Conservation (phyloP, 208 protist species). For the Porcisia hertigi region DNA sequence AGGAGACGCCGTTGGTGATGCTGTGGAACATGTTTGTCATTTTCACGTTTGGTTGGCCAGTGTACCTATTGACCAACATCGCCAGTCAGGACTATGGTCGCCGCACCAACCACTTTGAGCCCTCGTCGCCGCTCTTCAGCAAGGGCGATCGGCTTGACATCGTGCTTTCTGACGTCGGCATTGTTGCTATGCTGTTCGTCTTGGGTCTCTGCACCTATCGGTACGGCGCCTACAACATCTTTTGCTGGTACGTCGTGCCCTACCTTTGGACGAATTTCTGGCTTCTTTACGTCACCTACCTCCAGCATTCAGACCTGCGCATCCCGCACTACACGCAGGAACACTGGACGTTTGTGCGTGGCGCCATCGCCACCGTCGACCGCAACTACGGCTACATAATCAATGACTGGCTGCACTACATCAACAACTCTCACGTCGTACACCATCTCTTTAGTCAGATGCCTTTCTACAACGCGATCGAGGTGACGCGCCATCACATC, state of each 20-base stretch:
- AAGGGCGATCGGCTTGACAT: slow-evolving; percentile 68
- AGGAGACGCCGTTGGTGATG: slow-evolving; percentile 69
- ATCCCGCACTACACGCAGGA: slow-evolving; percentile 91
- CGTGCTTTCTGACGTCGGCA: slow-evolving; percentile 69
- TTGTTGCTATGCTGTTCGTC: slow-evolving; percentile 51
- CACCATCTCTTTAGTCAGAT: slow-evolving; percentile 95
- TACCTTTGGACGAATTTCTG: slow-evolving; percentile 93
- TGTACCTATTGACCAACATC: slow-evolving; percentile 81
- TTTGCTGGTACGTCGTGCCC: slow-evolving; percentile 78
- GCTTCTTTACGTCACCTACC: slow-evolving; percentile 41
- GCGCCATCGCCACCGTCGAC: slow-evolving; percentile 92
- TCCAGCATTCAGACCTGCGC: slow-evolving; percentile 91
- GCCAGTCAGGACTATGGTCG: slow-evolving; percentile 77
- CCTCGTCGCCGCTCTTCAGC: slow-evolving; percentile 77
- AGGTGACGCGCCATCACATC: slow-evolving; percentile 81
- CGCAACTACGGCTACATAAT: slow-evolving; percentile 81
- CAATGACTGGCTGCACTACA: slow-evolving; percentile 92
- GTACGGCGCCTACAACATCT: slow-evolving; percentile 62
- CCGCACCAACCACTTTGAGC: slow-evolving; percentile 83
- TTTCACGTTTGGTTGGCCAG: slow-evolving; percentile 90
- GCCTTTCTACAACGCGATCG: slow-evolving; percentile 93
- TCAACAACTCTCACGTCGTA: slow-evolving; percentile 93
- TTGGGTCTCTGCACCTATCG: slow-evolving; percentile 40
- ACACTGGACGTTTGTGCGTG: slow-evolving; percentile 93
- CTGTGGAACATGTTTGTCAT: slow-evolving; percentile 59